These are phyloP conservation scores for Neopestalotiopsis sp. DNA, from an alignment of 2,329 filamentous ascomycete species.

Conservation along the genomic window DNA sequence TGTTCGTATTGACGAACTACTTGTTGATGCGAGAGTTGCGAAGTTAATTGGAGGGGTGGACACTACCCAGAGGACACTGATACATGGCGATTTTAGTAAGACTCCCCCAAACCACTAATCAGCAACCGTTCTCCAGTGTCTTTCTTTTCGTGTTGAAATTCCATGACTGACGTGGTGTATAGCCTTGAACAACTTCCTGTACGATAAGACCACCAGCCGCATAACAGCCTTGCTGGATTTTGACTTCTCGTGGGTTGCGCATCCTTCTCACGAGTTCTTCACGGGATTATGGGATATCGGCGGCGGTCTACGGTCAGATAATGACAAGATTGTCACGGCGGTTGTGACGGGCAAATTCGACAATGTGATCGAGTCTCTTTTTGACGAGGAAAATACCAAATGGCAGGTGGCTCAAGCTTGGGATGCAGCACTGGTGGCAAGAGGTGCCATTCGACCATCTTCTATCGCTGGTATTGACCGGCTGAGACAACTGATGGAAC, in stretches of 20 bases:
- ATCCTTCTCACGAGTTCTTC: slow-evolving; percentile 34
- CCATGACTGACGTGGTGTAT: neutral
- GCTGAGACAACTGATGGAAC: neutral
- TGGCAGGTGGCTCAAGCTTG: slow-evolving; percentile 14
- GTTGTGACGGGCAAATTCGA: neutral
- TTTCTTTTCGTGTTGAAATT: neutral
- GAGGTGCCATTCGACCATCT: slow-evolving; percentile 7
- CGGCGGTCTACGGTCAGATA: slow-evolving; percentile 19
- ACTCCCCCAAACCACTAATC: neutral
- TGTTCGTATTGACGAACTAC: slow-evolving; percentile 19
- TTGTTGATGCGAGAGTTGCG: slow-evolving; percentile 19
- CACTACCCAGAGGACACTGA: slow-evolving; percentile 20
- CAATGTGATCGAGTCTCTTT: neutral
- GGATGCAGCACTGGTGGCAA: neutral
- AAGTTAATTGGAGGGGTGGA: slow-evolving; percentile 26
- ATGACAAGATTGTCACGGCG: neutral
- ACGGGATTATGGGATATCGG: slow-evolving; percentile 28
- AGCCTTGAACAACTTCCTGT: slow-evolving; percentile 35
- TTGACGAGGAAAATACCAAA: neutral
- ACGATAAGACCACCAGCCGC: slow-evolving; percentile 25
- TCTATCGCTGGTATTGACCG: slow-evolving; percentile 9
- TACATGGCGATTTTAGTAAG: slow-evolving; percentile 37
- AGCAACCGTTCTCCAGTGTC: neutral
- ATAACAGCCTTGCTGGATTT: slow-evolving; percentile 36
- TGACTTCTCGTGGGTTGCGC: slow-evolving; percentile 30